Conservation (phyloP, 192 early-diverging fungal genomes). For the Diversispora eburnea region DNA sequence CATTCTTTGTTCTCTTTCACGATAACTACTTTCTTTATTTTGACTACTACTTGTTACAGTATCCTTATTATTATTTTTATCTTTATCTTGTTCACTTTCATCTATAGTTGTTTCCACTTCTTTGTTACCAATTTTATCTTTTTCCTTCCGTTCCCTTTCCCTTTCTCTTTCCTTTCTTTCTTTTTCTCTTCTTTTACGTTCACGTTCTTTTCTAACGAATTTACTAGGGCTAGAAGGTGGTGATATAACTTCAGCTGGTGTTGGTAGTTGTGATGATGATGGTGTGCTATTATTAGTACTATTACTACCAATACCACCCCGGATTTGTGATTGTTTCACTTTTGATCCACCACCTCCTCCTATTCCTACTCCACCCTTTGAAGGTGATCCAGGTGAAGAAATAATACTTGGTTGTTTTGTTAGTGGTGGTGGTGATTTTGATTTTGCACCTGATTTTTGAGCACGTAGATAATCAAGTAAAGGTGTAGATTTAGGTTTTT, state of each 20-base stretch:
- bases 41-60: neutral
- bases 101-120: neutral
- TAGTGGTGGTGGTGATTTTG: slow-evolving; percentile 43
- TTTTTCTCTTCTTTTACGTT: slow-evolving; percentile 14
- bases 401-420: neutral
- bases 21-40: neutral
- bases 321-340: slow-evolving; percentile 13
- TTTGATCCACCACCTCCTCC: slow-evolving; percentile 23
- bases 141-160: slow-evolving; percentile 16
- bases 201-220: slow-evolving; percentile 14
- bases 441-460: slow-evolving; percentile 60
- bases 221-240: neutral
- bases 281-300: neutral
- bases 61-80: neutral
- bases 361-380: neutral
- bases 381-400: neutral
- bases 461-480: slow-evolving; percentile 69
- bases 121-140: neutral
- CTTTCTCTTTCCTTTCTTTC: slow-evolving; percentile 6
- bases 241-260: no score
- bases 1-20: neutral
- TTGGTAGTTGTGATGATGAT: neutral
- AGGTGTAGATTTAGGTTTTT: slow-evolving; percentile 71
- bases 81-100: neutral
- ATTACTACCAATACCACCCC: neutral